Evolutionary conservation across 2,329 filamentous ascomycete species (phyloP), one percentile per base, ranked within the genome.

Genomic region (Alternaria arbusti): DNA sequence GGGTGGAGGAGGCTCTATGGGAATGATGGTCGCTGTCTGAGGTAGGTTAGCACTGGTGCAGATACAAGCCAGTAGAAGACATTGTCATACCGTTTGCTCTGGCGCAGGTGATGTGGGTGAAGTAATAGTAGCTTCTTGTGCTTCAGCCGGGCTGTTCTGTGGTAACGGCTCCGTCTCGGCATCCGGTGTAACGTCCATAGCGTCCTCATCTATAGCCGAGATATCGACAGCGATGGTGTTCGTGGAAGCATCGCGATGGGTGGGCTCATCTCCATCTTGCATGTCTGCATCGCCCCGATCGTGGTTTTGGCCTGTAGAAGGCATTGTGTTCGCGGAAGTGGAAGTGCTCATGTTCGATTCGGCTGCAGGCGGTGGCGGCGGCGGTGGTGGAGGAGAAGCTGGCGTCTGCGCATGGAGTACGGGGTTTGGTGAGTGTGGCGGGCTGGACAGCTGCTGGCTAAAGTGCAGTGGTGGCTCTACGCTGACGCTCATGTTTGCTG

Each of bases 171-270:
- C 66, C 40, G 74, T 69, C 49, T 74, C 70, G 46, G 56, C 63
- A 61, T 81, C 79, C 7, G 77, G 74, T 9, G 78, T 77, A 17
- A 75, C 80, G 58, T 82, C 80, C 80, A 82, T 82, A 43, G 70
- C 73, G 57, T 81, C 79, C 17, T 78, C 77, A 49, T 78, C 75
- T 17, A 75, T 66, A 15, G 70, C 71, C 11, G 74, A 72, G 50
- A 75, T 70, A 32, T 76, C 71, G 10, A 78, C 68, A 20, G 74
- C 75, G 36, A 77, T 67, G 22, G 65, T 69, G 51, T 43, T 66
- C 6, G 58, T 47, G 5, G 69, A 40, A 46, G 70, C 52, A 40
- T 67, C 61, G 45, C 47, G 56, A 51, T 64, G 54, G 56, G 26
- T 57, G 44, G 62, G 55, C 25, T 69, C 59, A 25, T 71, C 70